Evolutionary conservation across 192 early-diverging fungal genomes (phyloP), one percentile per base, ranked within the genome.

Genomic region (Jimgerdemannia flammicorona): DNA sequence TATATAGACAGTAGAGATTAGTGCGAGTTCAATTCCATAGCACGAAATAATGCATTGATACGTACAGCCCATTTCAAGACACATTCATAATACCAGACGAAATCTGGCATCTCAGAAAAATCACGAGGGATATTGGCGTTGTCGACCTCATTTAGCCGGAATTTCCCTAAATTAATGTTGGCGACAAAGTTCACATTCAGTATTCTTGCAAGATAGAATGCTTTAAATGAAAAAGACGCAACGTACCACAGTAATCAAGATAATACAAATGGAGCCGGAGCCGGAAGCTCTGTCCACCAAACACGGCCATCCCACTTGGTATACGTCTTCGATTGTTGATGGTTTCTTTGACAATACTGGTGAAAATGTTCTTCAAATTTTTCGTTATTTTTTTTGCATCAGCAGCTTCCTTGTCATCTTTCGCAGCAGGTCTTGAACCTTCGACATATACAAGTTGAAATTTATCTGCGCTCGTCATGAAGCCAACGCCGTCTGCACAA

Each of bases 11-110:
- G 40, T 40, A 64, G n/a, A 66, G 43, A 75, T 70, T 70, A 70
- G 74, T 75, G 44, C 41, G 66, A 70, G 75, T 76, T 76, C 67
- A 76, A 76, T 76, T 49, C 49, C 70, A 66, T 75, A 75, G 64
- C 6, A n/a, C 8, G 43, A 75, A 20, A 71, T 67, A 71, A 40
- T 43, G 43, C 63, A 71, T 76, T 76, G 54, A 65, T 70, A 76
- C 49, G 44, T 76, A 76, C 69, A 1, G 63, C 69, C 69, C 69
- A 75, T 40, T 75, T 75, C 71, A 75, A 65, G 17, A 76, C 7
- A 44, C 69, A 76, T 64, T 75, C 69, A 65, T 76, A 76, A 76
- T 71, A 76, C 4, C 63, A 71, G 19, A 76, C 43, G 10, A 76
- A 76, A 20, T 76, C 75, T 39, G 3, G 7, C 69, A 72, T 76